Percentiles rank a stretch among this genome's conserved stretches.
phyloP scores from a whole-genome alignment of 2,329 filamentous ascomycete species.

The Neocucurbitaria cava region DNA sequence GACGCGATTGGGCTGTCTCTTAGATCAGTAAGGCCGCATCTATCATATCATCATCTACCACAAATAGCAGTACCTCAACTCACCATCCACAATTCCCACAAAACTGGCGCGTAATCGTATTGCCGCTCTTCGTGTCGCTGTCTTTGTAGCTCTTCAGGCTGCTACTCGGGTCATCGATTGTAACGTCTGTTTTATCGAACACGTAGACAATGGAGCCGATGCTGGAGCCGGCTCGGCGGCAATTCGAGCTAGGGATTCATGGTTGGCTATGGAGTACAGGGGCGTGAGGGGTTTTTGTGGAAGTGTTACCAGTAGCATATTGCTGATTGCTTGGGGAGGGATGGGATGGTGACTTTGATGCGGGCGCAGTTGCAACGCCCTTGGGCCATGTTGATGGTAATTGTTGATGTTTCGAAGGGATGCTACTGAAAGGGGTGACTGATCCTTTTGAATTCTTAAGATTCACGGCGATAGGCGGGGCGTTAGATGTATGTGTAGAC shows the following conservation, averaged over 20 bases:
- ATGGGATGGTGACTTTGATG: slow-evolving; percentile 34
- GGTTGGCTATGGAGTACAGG: not conserved
- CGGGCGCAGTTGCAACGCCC: slow-evolving; percentile 42
- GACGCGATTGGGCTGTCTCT: slow-evolving; percentile 31
- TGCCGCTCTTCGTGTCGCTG: slow-evolving; percentile 35
- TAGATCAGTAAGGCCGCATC: not conserved
- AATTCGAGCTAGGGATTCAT: slow-evolving; percentile 31
- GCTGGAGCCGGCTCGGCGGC: slow-evolving; percentile 33
- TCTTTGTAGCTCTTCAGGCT: slow-evolving; percentile 36
- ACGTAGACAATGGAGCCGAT: slow-evolving; percentile 33
- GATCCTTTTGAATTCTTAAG: too few species aligned
- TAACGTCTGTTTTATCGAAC: slow-evolving; percentile 23
- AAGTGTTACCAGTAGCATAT: slow-evolving; percentile 40
- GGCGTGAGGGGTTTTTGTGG: not conserved
- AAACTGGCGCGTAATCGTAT: slow-evolving; percentile 35
- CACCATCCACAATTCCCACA: slow-evolving; percentile 43
- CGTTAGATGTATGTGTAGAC: too few species aligned
- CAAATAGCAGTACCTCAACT: too few species aligned
- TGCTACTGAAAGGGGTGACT: too few species aligned
- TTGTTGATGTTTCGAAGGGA: not conserved
- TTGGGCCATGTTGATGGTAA: slow-evolving; percentile 21
- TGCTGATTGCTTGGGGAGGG: slow-evolving; percentile 24
- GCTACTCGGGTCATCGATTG: slow-evolving; percentile 27
- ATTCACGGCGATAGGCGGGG: too few species aligned
- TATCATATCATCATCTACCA: too few species aligned